These are phyloP conservation scores for Cyclocybe aegerita DNA, from an alignment of 768 basidiomycete species.

Conservation along the genomic window DNA sequence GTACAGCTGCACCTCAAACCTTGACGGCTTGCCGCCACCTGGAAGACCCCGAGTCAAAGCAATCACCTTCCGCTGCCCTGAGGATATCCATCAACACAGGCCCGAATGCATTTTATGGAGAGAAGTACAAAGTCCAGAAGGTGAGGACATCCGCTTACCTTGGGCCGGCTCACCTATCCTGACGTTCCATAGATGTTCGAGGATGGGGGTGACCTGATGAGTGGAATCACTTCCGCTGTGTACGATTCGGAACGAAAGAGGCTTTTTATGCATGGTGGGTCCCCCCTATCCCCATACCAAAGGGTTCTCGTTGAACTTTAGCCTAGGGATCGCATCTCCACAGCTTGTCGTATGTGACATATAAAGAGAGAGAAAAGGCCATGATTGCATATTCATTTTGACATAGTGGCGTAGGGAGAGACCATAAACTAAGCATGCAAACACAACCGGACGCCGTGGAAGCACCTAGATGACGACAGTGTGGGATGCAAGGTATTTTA, in stretches of 20 bases:
- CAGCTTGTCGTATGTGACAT: slow-evolving; percentile 30
- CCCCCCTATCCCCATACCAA: not conserved
- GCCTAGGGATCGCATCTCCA: slow-evolving; percentile 29
- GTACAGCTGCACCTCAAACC: slow-evolving; percentile 44
- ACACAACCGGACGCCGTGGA: slow-evolving; percentile 10
- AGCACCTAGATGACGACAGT: slow-evolving; percentile 13
- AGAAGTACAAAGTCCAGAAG: slow-evolving; percentile 61
- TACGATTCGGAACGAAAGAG: slow-evolving; percentile 49
- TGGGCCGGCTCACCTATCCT: slow-evolving; percentile 1
- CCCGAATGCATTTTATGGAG: slow-evolving; percentile 50
- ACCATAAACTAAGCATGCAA: slow-evolving; percentile 12
- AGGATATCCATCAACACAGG: slow-evolving; percentile 56
- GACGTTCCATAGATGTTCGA: slow-evolving; percentile 54
- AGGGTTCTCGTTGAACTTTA: not conserved
- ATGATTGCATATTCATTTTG: slow-evolving; percentile 30
- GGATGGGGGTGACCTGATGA: slow-evolving; percentile 59
- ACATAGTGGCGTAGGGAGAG: slow-evolving; percentile 17
- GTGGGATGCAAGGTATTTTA: slow-evolving; percentile 19
- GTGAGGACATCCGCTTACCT: slow-evolving; percentile 25
- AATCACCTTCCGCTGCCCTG: slow-evolving; percentile 48
- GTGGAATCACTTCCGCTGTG: slow-evolving; percentile 55
- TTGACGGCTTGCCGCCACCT: slow-evolving; percentile 39
- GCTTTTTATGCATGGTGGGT: slow-evolving; percentile 61
- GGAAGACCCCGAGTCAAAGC: slow-evolving; percentile 32
- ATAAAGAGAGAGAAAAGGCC: slow-evolving; percentile 16